Conservation (phyloP, 1,284 basidiomycete species). For the Ustilago sp. region DNA sequence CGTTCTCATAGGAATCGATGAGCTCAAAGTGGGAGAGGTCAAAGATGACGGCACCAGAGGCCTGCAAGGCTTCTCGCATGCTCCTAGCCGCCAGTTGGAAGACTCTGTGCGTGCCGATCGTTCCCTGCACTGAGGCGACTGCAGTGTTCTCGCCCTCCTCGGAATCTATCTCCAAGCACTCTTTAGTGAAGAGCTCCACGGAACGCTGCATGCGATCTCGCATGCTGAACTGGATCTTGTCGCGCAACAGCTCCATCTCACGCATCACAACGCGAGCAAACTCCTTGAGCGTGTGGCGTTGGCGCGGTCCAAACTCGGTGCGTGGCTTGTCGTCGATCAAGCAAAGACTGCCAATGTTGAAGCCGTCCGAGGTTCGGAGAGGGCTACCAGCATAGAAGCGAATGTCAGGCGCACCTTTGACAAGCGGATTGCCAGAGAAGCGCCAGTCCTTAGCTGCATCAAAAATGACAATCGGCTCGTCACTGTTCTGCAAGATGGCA, state of each 20-base stretch:
- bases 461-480: slow-evolving; percentile 87
- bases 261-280: slow-evolving; percentile 91
- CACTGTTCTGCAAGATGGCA: slow-evolving; percentile 83
- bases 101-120: slow-evolving; percentile 40
- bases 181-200: slow-evolving; percentile 94
- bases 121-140: slow-evolving; percentile 29
- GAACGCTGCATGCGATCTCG: slow-evolving; percentile 91
- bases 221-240: slow-evolving; percentile 91
- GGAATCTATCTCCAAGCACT: slow-evolving; percentile 90
- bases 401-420: slow-evolving; percentile 77
- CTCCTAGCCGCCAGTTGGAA: slow-evolving; percentile 79
- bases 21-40: slow-evolving; percentile 92
- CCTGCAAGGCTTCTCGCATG: slow-evolving; percentile 87
- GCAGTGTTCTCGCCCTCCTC: slow-evolving; percentile 48
- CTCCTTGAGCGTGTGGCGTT: slow-evolving; percentile 91
- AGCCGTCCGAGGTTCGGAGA: slow-evolving; percentile 86
- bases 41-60: slow-evolving; percentile 89
- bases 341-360: slow-evolving; percentile 87
- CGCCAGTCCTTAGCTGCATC: slow-evolving; percentile 88
- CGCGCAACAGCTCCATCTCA: slow-evolving; percentile 93
- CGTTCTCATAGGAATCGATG: slow-evolving; percentile 78
- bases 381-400: slow-evolving; percentile 94
- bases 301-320: slow-evolving; percentile 85
- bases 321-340: slow-evolving; percentile 87
- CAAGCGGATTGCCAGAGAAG: slow-evolving; percentile 84